phyloP scores from a whole-genome alignment of 2,329 filamentous ascomycete genomes.

The Coniella vitis region DNA sequence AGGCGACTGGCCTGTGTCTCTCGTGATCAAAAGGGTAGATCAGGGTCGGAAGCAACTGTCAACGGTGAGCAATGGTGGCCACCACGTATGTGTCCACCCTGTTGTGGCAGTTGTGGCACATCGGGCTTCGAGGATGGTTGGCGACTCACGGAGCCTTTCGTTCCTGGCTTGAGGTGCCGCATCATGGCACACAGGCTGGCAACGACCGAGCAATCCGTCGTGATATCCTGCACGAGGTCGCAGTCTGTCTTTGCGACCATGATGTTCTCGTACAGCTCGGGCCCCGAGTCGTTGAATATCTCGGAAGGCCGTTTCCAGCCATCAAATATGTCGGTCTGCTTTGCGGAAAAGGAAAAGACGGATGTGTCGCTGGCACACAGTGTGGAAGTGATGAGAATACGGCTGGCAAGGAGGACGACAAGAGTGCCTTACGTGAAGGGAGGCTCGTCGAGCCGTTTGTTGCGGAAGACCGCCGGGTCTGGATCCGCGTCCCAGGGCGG shows the following conservation, averaged over 20 bases:
- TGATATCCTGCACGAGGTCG: constrained; percentile 91
- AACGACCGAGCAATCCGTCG: constrained; percentile 94
- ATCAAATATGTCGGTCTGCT: constrained; percentile 69
- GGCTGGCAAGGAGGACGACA: constrained; percentile 3
- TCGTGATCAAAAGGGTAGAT: constrained; percentile 68
- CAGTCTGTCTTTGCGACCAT: constrained; percentile 43
- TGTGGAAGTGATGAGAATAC: constrained; percentile 15
- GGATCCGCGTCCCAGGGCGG: constrained; percentile 74
- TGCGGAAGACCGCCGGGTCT: constrained; percentile 52
- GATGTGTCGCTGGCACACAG: constrained; percentile 53
- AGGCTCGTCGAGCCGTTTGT: constrained; percentile 34
- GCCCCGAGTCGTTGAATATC: constrained; percentile 40
- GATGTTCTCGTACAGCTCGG: constrained; percentile 10
- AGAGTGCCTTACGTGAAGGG: constrained; percentile 55
- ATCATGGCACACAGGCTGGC: constrained; percentile 84
- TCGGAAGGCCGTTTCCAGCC: constrained; percentile 76
- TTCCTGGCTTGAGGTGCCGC: constrained; percentile 59
- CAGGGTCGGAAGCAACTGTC: constrained; percentile 61
- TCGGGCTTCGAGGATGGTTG: too few relatives aligned
- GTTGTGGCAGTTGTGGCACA: too few relatives aligned
- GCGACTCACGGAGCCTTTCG: constrained; percentile 54
- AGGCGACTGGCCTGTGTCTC: constrained; percentile 52
- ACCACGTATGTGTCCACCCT: too few relatives aligned
- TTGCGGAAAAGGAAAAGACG: constrained; percentile 63
- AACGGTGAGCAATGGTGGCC: background rate